These are phyloP conservation scores for Naganishia randhawae DNA, from an alignment of 768 basidiomycete genomes.

Conservation along the genomic window DNA sequence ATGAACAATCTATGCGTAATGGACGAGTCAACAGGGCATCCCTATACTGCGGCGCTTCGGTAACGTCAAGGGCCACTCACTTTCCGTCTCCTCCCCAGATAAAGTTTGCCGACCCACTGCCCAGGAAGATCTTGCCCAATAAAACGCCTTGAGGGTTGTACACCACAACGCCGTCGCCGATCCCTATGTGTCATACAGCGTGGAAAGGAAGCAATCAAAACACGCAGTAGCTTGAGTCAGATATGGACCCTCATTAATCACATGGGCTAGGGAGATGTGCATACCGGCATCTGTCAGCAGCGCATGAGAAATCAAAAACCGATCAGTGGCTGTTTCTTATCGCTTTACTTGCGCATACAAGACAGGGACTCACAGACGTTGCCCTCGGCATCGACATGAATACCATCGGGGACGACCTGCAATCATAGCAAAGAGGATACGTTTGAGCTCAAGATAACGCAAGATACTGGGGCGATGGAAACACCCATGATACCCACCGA, in stretches of 20 bases:
- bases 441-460: neutral
- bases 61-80: neutral
- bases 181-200: neutral
- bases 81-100: constrained; percentile 20
- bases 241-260: too few species aligned
- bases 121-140: constrained; percentile 47
- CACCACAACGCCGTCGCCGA: constrained; percentile 42
- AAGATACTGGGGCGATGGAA: neutral
- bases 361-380: constrained; percentile 38
- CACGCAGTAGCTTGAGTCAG: too few species aligned
- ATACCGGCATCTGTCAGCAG: constrained; percentile 11
- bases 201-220: too few species aligned
- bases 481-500: constrained; percentile 1
- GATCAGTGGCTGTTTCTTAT: too few species aligned
- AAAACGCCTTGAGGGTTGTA: constrained; percentile 42
- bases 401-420: constrained; percentile 30
- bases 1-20: constrained; percentile 21
- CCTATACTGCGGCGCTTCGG: neutral
- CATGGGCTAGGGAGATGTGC: too few species aligned
- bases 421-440: neutral
- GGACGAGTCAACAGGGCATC: neutral
- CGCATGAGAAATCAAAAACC: constrained; percentile 32
- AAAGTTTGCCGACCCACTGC: constrained; percentile 41
- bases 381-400: constrained; percentile 43
- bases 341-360: neutral